A percentile compares a stretch with the other conserved stretches of the same genome.
Conservation (phyloP, 2,329 filamentous ascomycete genomes). For the Myriosclerotinia curreyana region DNA sequence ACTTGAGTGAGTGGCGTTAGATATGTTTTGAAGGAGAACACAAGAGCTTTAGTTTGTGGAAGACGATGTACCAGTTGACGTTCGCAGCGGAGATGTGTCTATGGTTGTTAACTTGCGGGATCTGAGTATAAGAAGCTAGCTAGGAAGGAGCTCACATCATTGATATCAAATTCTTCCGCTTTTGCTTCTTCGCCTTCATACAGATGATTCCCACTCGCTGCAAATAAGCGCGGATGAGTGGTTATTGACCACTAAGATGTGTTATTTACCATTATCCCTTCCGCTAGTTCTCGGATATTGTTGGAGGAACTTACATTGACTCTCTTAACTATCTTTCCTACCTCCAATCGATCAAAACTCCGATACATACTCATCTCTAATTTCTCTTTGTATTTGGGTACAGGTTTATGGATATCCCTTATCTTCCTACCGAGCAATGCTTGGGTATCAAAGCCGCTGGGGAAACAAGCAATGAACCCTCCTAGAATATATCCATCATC, state of each 20-base stretch:
- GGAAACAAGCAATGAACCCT: constrained; percentile 56
- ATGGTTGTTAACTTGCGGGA: not conserved
- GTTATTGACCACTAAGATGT: constrained; percentile 45
- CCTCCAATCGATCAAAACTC: constrained; percentile 54
- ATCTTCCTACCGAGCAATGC: constrained; percentile 53
- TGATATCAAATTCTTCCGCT: constrained; percentile 45
- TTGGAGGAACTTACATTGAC: constrained; percentile 44
- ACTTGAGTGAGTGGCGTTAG: constrained; percentile 53
- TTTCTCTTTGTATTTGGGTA: constrained; percentile 56
- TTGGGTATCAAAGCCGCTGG: constrained; percentile 55
- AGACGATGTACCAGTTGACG: constrained; percentile 60
- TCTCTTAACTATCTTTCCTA: constrained; percentile 53
- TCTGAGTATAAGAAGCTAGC: not conserved
- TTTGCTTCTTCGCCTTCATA: constrained; percentile 40
- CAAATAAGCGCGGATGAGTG: constrained; percentile 43
- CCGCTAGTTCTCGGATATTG: not conserved
- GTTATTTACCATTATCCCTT: not conserved
- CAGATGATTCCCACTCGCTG: constrained; percentile 43
- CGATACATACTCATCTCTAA: constrained; percentile 59
- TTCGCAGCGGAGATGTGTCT: constrained; percentile 53
- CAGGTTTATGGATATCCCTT: constrained; percentile 55
- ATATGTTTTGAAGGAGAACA: constrained; percentile 64
- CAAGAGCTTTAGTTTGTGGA: constrained; percentile 50
- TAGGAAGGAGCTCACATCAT: constrained; percentile 40
- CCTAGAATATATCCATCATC: constrained; percentile 49